phyloP scores from a whole-genome alignment of 202 grass and related monocot genomes.

The Setaria italica region DNA sequence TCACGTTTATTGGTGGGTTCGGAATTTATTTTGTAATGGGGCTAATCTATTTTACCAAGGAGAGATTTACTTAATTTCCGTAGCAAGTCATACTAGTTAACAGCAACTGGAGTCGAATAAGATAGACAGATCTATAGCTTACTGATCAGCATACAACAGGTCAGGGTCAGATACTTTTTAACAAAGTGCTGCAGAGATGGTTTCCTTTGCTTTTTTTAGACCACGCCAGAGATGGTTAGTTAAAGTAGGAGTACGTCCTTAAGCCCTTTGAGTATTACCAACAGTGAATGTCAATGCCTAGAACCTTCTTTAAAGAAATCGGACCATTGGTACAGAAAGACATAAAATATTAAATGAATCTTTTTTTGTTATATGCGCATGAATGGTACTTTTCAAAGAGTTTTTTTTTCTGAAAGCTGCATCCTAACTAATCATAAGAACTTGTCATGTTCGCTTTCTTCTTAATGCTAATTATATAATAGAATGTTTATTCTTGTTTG shows the following conservation, averaged over 20 bases:
- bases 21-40: background rate
- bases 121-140: background rate
- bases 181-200: background rate
- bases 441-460: background rate
- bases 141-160: background rate
- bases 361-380: background rate
- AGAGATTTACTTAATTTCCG: conserved; percentile 2
- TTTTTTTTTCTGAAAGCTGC: background rate
- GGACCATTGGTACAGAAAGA: background rate
- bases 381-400: conserved; percentile 4
- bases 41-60: background rate
- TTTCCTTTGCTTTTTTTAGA: background rate
- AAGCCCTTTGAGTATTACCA: background rate
- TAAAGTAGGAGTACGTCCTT: background rate
- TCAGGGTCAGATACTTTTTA: background rate
- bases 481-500: background rate
- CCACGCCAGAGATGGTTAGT: background rate
- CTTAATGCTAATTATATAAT: background rate
- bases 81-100: background rate
- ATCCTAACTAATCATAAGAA: background rate
- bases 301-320: background rate
- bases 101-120: background rate
- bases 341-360: background rate
- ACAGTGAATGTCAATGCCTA: conserved; percentile 6
- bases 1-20: background rate